Evolutionary conservation across 2,329 filamentous ascomycete species (phyloP).

Genomic region (Pyricularia sp.): DNA sequence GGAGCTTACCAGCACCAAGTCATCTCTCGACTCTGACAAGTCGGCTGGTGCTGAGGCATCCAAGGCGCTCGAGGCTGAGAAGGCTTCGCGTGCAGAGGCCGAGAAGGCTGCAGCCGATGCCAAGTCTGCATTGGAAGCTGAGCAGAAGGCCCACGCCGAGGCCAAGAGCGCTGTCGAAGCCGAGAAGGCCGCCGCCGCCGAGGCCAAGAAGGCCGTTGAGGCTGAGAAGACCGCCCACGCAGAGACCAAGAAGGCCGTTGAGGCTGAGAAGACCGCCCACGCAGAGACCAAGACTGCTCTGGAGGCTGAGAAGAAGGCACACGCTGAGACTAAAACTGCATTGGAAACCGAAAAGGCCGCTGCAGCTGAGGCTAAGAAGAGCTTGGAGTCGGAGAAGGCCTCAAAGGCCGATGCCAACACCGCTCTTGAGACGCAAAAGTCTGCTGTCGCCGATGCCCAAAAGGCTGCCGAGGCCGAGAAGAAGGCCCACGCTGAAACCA

Average conservation of each 20-base stretch:
- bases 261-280: neutral
- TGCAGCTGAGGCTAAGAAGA: neutral
- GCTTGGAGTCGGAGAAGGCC: constrained; percentile 1
- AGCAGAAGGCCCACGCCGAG: neutral
- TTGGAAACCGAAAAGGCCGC: constrained; percentile 4
- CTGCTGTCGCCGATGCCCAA: constrained; percentile 1
- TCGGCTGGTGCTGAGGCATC: neutral
- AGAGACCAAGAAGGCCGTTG: constrained; percentile 3
- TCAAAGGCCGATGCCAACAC: neutral
- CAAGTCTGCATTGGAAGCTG: constrained; percentile 3
- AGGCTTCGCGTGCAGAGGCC: constrained; percentile 2
- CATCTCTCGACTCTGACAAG: constrained; percentile 1
- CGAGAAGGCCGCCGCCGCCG: constrained; percentile 1
- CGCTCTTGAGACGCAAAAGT: constrained; percentile 5
- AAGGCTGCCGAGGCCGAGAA: constrained; percentile 6
- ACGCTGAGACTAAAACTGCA: neutral
- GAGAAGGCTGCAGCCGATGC: constrained; percentile 3
- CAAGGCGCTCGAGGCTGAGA: constrained; percentile 5
- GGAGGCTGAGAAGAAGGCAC: constrained; percentile 1
- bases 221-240: neutral
- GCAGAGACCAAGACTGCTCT: neutral
- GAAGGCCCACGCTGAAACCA: constrained; percentile 5
- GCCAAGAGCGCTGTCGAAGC: neutral
- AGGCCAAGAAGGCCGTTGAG: neutral
- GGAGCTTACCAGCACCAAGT: constrained; percentile 5